phyloP scores from a whole-genome alignment of 495 filamentous ascomycete species.

The Sordaria brevicollis region DNA sequence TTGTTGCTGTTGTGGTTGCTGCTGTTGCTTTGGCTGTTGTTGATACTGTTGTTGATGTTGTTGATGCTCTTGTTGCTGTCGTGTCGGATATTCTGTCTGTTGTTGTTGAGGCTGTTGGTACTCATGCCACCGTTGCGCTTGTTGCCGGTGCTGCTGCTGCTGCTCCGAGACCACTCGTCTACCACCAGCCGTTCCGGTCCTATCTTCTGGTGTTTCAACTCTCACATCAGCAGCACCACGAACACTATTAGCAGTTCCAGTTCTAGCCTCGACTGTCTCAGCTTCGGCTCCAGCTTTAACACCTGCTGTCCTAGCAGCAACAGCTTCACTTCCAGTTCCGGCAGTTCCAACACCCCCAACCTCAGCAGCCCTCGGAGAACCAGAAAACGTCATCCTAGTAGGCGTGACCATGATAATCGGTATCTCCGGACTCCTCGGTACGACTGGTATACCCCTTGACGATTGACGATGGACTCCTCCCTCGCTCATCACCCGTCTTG shows the following conservation, averaged over 20 bases:
- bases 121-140: constrained; percentile 1
- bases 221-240: too few species aligned
- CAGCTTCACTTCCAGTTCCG: not conserved
- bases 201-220: not conserved
- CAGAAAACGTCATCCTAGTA: not conserved
- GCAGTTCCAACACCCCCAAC: too few species aligned
- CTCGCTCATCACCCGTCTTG: not conserved
- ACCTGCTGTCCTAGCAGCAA: not conserved
- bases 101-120: constrained; percentile 5
- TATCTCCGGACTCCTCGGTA: not conserved
- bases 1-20: not conserved
- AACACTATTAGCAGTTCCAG: too few species aligned
- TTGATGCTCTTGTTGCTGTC: not conserved
- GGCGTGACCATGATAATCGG: not conserved
- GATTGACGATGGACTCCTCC: not conserved
- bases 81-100: not conserved
- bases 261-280: not conserved
- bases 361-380: not conserved
- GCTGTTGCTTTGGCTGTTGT: not conserved
- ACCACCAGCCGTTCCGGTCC: not conserved
- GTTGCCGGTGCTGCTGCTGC: not conserved
- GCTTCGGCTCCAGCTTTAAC: not conserved
- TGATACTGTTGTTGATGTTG: not conserved
- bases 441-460: not conserved
- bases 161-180: not conserved